Conservation (phyloP, 2,329 filamentous ascomycete genomes). For the Colletotrichum navitas region DNA sequence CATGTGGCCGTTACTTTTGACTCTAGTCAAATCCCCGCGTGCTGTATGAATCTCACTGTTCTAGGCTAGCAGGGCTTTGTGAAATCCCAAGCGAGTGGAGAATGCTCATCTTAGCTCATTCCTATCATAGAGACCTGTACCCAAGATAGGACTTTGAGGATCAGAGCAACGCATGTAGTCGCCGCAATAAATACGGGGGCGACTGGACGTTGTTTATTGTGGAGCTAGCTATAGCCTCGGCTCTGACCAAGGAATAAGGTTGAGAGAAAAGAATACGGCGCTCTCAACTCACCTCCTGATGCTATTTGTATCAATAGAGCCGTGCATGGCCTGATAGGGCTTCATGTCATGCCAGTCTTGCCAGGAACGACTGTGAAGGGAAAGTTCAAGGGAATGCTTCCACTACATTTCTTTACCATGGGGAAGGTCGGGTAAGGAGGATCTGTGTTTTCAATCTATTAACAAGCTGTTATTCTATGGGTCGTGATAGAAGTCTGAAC, state of each 20-base stretch:
- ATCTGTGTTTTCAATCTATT: not conserved
- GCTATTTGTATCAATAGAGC: not conserved
- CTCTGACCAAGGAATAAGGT: not conserved
- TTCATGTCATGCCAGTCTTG: not conserved
- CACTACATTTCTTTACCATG: not conserved
- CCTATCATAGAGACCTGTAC: not conserved
- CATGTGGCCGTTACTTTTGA: not conserved
- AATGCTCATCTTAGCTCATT: not conserved
- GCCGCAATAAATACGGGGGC: not conserved
- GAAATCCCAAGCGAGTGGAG: not conserved
- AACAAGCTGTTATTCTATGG: slow-evolving; percentile 1
- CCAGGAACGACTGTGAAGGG: too few species aligned
- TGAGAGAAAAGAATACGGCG: not conserved
- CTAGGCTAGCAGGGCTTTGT: not conserved
- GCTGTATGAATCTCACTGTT: not conserved
- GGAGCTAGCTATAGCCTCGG: not conserved
- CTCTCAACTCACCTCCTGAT: not conserved
- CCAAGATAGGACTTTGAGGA: not conserved
- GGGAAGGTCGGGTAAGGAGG: not conserved
- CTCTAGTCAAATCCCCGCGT: not conserved
- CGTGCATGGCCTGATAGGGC: not conserved
- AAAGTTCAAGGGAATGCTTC: not conserved
- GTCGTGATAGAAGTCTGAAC: not conserved
- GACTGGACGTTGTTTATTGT: not conserved
- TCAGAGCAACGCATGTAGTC: not conserved